A percentile compares a stretch with the other conserved stretches of the same genome.
phyloP scores from a whole-genome alignment of 2,329 filamentous ascomycete genomes.

The Trichoderma gracile region DNA sequence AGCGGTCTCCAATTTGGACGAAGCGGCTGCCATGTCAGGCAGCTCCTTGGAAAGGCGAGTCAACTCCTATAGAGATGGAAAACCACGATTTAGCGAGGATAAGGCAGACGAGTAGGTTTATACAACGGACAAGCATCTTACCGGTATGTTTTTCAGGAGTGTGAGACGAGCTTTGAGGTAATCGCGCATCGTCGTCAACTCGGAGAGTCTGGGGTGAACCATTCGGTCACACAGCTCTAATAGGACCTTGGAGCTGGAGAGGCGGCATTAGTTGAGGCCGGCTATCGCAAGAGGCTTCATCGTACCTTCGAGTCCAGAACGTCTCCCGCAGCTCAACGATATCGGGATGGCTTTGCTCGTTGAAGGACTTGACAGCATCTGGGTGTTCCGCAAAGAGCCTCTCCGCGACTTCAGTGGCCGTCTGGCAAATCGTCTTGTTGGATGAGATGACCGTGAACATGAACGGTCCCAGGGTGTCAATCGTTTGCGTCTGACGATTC shows the following conservation, averaged over 20 bases:
- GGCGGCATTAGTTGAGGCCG: neutral
- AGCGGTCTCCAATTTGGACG: slow-evolving; percentile 60
- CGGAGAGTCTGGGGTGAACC: slow-evolving; percentile 45
- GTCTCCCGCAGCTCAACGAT: slow-evolving; percentile 39
- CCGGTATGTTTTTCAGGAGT: slow-evolving; percentile 53
- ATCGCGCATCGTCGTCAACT: slow-evolving; percentile 52
- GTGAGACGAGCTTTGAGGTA: slow-evolving; percentile 58
- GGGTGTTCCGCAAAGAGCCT: slow-evolving; percentile 45
- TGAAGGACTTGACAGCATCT: slow-evolving; percentile 34
- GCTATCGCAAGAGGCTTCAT: neutral
- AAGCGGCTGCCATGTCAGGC: slow-evolving; percentile 54
- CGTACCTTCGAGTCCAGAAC: slow-evolving; percentile 57
- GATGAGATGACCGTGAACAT: slow-evolving; percentile 56
- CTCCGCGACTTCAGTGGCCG: slow-evolving; percentile 51
- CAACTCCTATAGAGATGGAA: slow-evolving; percentile 49
- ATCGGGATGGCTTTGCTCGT: slow-evolving; percentile 32
- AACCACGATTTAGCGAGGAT: neutral
- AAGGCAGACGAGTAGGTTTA: too few species aligned
- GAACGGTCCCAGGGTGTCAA: slow-evolving; percentile 51
- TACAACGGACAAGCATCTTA: slow-evolving; percentile 35
- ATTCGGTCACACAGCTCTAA: slow-evolving; percentile 53
- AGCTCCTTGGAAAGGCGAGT: slow-evolving; percentile 56
- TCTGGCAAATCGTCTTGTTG: slow-evolving; percentile 50
- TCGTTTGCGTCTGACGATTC: slow-evolving; percentile 31
- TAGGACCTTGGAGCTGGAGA: slow-evolving; percentile 41